A percentile compares a stretch with the other conserved stretches of the same genome.
These are phyloP conservation scores for Tylopilus felleus DNA, from an alignment of 768 basidiomycete species.

Conservation along the genomic window DNA sequence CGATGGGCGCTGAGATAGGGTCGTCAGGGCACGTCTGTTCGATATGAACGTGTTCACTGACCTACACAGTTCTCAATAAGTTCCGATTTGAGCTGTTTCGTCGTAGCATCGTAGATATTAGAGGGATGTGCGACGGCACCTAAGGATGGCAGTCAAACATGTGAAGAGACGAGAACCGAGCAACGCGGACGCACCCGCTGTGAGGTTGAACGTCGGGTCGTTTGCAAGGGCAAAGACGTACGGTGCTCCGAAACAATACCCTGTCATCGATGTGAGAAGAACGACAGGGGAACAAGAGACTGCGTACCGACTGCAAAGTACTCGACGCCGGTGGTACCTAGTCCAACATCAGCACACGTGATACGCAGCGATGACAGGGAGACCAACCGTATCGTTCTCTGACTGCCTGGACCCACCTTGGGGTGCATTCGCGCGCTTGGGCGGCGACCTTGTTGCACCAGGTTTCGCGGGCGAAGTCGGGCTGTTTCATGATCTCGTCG, in stretches of 20 bases:
- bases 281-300: background rate
- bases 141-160: constrained; percentile 14
- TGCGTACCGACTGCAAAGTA: constrained; percentile 45
- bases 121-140: constrained; percentile 59
- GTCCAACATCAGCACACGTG: background rate
- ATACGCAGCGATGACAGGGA: constrained; percentile 2
- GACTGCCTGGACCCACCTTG: constrained; percentile 52
- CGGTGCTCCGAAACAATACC: constrained; percentile 59
- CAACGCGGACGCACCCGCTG: constrained; percentile 40
- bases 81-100: constrained; percentile 39
- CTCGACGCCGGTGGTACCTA: constrained; percentile 29
- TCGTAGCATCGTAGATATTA: background rate
- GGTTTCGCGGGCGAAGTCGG: constrained; percentile 34
- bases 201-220: constrained; percentile 37
- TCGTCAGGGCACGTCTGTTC: background rate
- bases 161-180: background rate
- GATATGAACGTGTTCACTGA: constrained; percentile 23
- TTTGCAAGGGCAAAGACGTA: constrained; percentile 46
- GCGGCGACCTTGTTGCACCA: constrained; percentile 41
- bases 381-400: constrained; percentile 45
- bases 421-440: constrained; percentile 39
- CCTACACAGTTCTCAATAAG: constrained; percentile 48
- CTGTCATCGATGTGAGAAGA: constrained; percentile 24
- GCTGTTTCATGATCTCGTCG: constrained; percentile 36
- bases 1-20: constrained; percentile 43